Base-by-base conservation (phyloP, 805 yeast species). In the Ogataea zsoltii region DNA sequence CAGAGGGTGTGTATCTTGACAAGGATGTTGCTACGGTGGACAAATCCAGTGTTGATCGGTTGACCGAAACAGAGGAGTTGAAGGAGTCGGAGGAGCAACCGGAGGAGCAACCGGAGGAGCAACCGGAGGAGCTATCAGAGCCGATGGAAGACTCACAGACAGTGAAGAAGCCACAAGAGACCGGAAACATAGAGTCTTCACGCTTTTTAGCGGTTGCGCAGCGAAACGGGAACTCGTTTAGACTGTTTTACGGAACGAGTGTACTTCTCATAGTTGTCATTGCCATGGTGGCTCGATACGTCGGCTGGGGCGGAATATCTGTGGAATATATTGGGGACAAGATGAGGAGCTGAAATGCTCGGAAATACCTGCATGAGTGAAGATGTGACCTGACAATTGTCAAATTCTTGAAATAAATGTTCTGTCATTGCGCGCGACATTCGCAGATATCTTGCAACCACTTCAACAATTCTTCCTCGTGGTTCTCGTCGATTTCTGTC, bases 391-490 rank as follows among this genome's bases (percentile, higher is more conserved):
- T n/a, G n/a, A n/a, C n/a, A n/a, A n/a, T n/a, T n/a, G n/a, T n/a
- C n/a, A n/a, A n/a, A n/a, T n/a, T n/a, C n/a, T n/a, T n/a, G n/a
- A n/a, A n/a, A n/a, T n/a, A n/a, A n/a, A n/a, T n/a, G n/a, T n/a
- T n/a, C n/a, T n/a, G n/a, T n/a, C n/a, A n/a, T n/a, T n/a, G 11
- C 14, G 7, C 31, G 6, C 6, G 31, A 28, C 7, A 28, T 12
- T 12, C 31, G 25, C 40, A 30, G 11, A 40, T 21, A 14, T 38
- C n/a, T 34, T 51, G 49, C 16, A 48, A 36, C 45, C 44, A 39
- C 2, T 33, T 16, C 16, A 41, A 40, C 30, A 48, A 9, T 15
- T 25, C 16, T 7, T 35, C n/a, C 10, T 33, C 33, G 15, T 42
- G 38, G n/a, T 29, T 29, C 11, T 35, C 13, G 5, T 7, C 21